A percentile compares a stretch with the other conserved stretches of the same genome.
phyloP scores from a whole-genome alignment of 257 asterid species.

The Gentiana straminea region DNA sequence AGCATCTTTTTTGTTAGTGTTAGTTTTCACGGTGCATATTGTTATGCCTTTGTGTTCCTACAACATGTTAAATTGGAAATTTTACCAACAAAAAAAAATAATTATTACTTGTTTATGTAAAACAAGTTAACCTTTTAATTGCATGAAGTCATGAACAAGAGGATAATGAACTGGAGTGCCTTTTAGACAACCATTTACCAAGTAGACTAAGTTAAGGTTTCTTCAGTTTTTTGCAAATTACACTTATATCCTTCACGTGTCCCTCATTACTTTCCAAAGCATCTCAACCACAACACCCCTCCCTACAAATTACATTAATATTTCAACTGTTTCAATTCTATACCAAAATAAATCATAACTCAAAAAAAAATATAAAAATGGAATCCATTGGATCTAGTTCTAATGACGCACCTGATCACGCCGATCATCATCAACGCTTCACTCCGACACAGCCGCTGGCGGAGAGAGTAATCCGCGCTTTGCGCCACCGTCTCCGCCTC shows the following conservation, averaged over 20 bases:
- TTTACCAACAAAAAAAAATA: too few species aligned
- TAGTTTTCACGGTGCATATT: too few species aligned
- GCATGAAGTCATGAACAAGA: slow-evolving; percentile 4
- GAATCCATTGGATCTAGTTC: slow-evolving; percentile 57
- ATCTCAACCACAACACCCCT: slow-evolving; percentile 26
- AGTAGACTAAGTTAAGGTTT: slow-evolving; percentile 16
- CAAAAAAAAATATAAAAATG: slow-evolving; percentile 25
- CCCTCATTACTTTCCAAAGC: slow-evolving; percentile 48
- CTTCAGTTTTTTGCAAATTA: slow-evolving; percentile 7
- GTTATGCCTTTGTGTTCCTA: too few species aligned
- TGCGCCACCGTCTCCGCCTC: slow-evolving; percentile 78
- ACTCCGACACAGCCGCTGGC: slow-evolving; percentile 45
- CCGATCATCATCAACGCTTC: slow-evolving; percentile 17
- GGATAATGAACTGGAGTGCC: slow-evolving; percentile 27
- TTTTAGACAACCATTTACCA: slow-evolving; percentile 23
- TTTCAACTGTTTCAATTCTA: too few species aligned
- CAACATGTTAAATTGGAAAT: too few species aligned
- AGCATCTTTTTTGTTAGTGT: too few species aligned
- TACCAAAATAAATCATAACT: slow-evolving; percentile 5
- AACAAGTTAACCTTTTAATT: too few species aligned
- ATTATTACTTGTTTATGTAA: too few species aligned
- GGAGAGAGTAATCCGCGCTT: slow-evolving; percentile 68
- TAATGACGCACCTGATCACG: slow-evolving; percentile 23
- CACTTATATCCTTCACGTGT: slow-evolving; percentile 74
- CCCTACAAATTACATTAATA: slow-evolving; percentile 3